Evolutionary conservation across 371 early-diverging fungal species (phyloP), one percentile per base, ranked within the genome.

Genomic region (Rhizoclosmatium hyalinum): DNA sequence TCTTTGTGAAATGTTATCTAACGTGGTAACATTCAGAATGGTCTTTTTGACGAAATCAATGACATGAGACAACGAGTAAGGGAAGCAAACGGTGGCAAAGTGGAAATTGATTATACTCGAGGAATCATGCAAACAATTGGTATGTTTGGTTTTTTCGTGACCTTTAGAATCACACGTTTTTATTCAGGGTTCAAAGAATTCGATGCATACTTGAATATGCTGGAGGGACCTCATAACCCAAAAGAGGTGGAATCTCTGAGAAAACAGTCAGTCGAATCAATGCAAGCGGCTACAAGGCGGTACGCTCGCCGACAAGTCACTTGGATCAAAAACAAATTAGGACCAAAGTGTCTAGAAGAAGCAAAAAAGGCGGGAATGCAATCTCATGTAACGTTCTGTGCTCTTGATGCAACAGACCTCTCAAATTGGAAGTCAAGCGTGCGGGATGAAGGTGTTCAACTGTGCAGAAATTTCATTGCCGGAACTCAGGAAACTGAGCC

Each of bases 101-200:
- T 41, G 12, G 1, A 44, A 41, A 41, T 50, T 2, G 90, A 92
- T 61, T 94, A 93, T 65, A 92, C 92, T 24, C 86, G 93, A 19
- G 95, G 96, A 2, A 85, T 95, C 55, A 86, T 91, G 83, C 94
- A 95, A 68, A 92, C 93, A 0, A 95, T 96, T 44, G 93, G 93
- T 92, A 84, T 67, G 69, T 2, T 3, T 44, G 4, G 2, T 19
- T 43, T 2, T n/a, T 39, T 58, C 3, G 14, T 44, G 3, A 44
- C 17, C 55, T 19, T 12, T 24, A n/a, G 4, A 17, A 32, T 6
- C 14, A 44, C 58, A 21, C 14, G 1, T 53, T n/a, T n/a, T n/a
- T n/a, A n/a, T n/a, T n/a, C n/a, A 91, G 94, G 94, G 0, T 94
- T 91, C 80, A 95, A 94, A 75, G 95, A 94, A 75, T 94, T 94